Evolutionary conservation across 73 alveolate species (phyloP).

Genomic region (Chromera velia): DNA sequence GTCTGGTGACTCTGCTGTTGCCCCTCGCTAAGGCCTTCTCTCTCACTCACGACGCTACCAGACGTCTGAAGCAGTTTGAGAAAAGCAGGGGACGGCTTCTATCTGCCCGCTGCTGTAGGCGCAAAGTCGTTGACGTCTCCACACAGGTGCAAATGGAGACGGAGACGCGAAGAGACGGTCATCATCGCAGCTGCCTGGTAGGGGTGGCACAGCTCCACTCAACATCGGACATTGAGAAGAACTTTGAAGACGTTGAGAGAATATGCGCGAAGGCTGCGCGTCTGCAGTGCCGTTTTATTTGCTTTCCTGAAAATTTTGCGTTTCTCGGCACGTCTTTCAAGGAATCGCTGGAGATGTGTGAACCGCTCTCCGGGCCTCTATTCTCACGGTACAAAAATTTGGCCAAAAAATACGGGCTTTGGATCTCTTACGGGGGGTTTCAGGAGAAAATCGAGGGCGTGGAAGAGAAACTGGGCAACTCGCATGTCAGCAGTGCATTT

Average conservation of each 20-base stretch:
- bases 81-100: too few relatives aligned
- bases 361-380: not conserved
- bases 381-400: slow-evolving; percentile 1
- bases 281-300: not conserved
- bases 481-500: too few relatives aligned
- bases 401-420: slow-evolving; percentile 10
- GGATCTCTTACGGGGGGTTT: slow-evolving; percentile 15
- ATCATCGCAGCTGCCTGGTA: too few relatives aligned
- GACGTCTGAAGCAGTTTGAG: too few relatives aligned
- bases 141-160: too few relatives aligned
- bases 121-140: too few relatives aligned
- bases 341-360: not conserved
- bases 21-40: too few relatives aligned
- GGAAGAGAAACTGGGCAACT: slow-evolving; percentile 8
- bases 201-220: not conserved
- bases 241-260: not conserved
- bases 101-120: too few relatives aligned
- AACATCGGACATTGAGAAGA: not conserved
- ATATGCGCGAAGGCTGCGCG: not conserved
- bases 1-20: too few relatives aligned
- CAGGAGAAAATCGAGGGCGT: not conserved
- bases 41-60: too few relatives aligned
- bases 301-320: not conserved
- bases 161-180: too few relatives aligned
- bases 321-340: not conserved